A percentile compares a stretch with the other conserved stretches of the same genome.
phyloP scores from a whole-genome alignment of 129 eudicot species.

The Flaveria trinervia region DNA sequence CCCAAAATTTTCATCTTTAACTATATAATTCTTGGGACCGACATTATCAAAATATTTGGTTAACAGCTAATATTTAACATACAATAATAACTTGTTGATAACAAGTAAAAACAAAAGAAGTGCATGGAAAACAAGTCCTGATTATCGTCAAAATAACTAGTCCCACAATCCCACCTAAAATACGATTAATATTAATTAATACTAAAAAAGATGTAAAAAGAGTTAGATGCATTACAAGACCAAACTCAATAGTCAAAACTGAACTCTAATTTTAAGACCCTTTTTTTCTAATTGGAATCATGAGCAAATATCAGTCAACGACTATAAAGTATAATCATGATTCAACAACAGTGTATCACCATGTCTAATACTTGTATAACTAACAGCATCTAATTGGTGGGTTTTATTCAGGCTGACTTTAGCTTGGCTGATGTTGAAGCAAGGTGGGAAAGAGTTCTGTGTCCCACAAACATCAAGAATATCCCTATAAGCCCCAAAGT shows the following conservation, averaged over 20 bases:
- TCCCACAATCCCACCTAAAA: background rate
- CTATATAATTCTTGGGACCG: too few relatives aligned
- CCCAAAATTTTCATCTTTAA: too few relatives aligned
- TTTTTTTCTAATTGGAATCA: constrained; percentile 2
- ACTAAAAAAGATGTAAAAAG: constrained; percentile 8
- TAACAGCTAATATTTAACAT: background rate
- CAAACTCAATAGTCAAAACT: constrained; percentile 29
- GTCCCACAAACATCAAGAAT: constrained; percentile 89
- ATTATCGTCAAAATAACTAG: background rate
- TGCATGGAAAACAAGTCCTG: background rate
- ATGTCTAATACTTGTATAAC: constrained; percentile 27
- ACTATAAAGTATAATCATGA: constrained; percentile 4
- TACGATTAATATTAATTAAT: background rate
- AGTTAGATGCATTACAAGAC: constrained; percentile 25
- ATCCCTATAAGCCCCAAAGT: constrained; percentile 69
- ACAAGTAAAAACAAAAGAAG: background rate
- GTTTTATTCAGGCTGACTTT: constrained; percentile 63
- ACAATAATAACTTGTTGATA: too few relatives aligned
- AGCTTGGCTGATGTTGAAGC: constrained; percentile 82
- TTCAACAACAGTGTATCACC: constrained; percentile 17
- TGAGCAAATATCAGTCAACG: too few relatives aligned
- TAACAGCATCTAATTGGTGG: constrained; percentile 4
- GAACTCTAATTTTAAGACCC: constrained; percentile 14
- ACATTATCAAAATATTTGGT: background rate
- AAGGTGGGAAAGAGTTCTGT: constrained; percentile 77